phyloP scores from a whole-genome alignment of 345 rosid species.

The Lenwebbia sp. region DNA sequence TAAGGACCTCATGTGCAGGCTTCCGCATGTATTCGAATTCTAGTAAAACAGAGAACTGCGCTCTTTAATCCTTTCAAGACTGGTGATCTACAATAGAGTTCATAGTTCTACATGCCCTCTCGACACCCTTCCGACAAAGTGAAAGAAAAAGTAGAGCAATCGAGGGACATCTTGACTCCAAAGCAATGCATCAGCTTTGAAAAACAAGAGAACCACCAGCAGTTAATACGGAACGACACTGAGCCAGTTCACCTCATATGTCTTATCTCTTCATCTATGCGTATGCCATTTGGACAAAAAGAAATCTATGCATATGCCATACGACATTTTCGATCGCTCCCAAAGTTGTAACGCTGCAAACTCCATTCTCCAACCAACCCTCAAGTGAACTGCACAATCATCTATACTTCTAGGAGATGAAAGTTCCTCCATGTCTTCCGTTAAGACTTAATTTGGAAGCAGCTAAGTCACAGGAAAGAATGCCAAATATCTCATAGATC shows the following conservation, averaged over 20 bases:
- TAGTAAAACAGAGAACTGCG: neutral
- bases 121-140: neutral
- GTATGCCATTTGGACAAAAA: neutral
- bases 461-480: neutral
- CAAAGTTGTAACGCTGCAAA: neutral
- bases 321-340: neutral
- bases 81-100: neutral
- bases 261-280: neutral
- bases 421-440: neutral
- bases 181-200: neutral
- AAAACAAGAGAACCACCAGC: neutral
- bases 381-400: neutral
- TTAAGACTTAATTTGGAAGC: neutral
- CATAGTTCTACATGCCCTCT: neutral
- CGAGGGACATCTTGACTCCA: neutral
- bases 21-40: neutral
- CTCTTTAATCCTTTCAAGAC: neutral
- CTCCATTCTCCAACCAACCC: neutral
- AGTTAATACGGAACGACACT: neutral
- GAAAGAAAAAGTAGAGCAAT: neutral
- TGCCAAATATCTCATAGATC: neutral
- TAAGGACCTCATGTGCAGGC: neutral
- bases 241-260: neutral
- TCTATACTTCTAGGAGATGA: neutral
- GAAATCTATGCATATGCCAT: neutral